phyloP scores from a whole-genome alignment of 176 grass and related monocot genomes.

The Chloris gayana region DNA sequence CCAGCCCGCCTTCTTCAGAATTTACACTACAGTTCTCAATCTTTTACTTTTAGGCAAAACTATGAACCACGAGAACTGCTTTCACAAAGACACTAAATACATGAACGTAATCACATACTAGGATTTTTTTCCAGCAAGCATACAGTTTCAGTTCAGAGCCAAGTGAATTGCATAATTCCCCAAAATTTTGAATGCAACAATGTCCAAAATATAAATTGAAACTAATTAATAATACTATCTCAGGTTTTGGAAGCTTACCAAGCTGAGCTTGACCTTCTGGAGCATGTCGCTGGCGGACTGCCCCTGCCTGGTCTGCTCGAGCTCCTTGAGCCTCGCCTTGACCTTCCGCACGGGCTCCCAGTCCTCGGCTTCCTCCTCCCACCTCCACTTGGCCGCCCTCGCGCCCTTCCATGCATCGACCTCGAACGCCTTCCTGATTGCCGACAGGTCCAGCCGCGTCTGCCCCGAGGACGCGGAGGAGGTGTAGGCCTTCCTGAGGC shows the following conservation, averaged over 20 bases:
- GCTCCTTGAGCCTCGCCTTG: slow-evolving; percentile 66
- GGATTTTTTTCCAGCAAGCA: neutral
- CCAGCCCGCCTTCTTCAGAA: neutral
- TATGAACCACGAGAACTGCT: neutral
- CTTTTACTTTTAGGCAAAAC: neutral
- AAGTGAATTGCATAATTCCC: neutral
- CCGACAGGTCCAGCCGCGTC: slow-evolving; percentile 72
- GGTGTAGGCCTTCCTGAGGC: slow-evolving; percentile 52
- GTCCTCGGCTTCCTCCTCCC: slow-evolving; percentile 55
- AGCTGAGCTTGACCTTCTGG: slow-evolving; percentile 77
- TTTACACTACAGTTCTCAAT: neutral
- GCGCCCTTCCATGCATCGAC: slow-evolving; percentile 52
- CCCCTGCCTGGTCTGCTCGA: slow-evolving; percentile 62
- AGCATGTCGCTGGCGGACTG: slow-evolving; percentile 67
- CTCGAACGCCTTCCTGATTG: slow-evolving; percentile 74
- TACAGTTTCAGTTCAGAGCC: neutral
- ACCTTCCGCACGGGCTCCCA: slow-evolving; percentile 84
- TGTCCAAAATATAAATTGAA: neutral
- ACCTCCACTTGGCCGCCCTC: slow-evolving; percentile 20
- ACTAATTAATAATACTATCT: neutral
- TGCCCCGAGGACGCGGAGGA: slow-evolving; percentile 44
- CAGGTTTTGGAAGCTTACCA: slow-evolving; percentile 48
- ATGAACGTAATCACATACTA: neutral
- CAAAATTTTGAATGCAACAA: neutral
- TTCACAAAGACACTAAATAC: neutral